phyloP scores from a whole-genome alignment of 2,329 filamentous ascomycete species.

The Magnaporthales sp. region DNA sequence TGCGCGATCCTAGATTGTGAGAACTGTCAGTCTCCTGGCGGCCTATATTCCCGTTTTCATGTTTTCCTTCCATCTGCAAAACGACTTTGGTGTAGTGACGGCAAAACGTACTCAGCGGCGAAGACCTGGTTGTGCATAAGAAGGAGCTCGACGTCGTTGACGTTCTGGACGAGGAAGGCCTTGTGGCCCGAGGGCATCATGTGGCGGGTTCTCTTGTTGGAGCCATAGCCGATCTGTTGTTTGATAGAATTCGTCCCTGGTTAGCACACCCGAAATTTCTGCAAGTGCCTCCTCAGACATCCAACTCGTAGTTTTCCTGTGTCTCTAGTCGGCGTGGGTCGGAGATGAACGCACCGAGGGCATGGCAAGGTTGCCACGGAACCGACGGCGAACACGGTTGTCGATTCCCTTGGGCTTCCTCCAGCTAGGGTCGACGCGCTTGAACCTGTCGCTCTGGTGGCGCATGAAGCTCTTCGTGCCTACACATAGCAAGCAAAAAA shows the following conservation, averaged over 20 bases:
- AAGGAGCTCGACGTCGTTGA: conserved; percentile 90
- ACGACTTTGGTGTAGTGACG: background rate
- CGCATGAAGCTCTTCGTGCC: conserved; percentile 59
- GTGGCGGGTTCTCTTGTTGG: conserved; percentile 99
- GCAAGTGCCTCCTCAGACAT: conserved; percentile 2
- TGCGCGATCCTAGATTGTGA: conserved; percentile 70
- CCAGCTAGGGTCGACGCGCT: conserved; percentile 83
- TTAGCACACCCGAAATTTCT: background rate
- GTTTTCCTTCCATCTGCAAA: background rate
- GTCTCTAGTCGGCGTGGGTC: background rate
- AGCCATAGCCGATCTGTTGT: conserved; percentile 87
- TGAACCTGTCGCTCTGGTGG: conserved; percentile 97
- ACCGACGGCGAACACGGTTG: conserved; percentile 92
- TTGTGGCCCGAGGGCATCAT: conserved; percentile 99
- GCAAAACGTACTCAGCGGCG: conserved; percentile 81
- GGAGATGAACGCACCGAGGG: conserved; percentile 70
- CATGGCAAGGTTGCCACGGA: conserved; percentile 93
- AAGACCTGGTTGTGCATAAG: conserved; percentile 99
- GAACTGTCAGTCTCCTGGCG: conserved; percentile 2
- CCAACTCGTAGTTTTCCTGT: too few relatives aligned
- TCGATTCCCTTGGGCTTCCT: conserved; percentile 99
- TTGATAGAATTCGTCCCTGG: background rate
- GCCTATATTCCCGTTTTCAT: background rate
- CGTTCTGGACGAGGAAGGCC: conserved; percentile 98
- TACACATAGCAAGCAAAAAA: background rate